Evolutionary conservation across 2,329 filamentous ascomycete genomes (phyloP), one percentile per base, ranked within the genome.

Genomic region (Fusarium hainanense): DNA sequence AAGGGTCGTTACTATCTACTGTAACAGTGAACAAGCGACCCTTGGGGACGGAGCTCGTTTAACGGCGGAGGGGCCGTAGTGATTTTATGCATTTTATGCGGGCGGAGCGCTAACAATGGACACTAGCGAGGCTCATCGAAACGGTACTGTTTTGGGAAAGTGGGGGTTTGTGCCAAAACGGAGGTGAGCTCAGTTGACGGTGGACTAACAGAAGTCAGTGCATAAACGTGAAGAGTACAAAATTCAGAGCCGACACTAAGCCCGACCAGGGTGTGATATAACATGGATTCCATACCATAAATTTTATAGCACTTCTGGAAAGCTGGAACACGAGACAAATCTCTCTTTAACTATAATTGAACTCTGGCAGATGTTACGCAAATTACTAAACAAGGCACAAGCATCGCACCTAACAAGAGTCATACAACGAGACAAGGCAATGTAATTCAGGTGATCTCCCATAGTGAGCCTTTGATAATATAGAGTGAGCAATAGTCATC

Each of bases 61-160:
- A 63, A 62, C 58, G 41, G 37, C 40, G 25, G n/a, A 30, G 32
- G 23, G 32, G 18, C 20, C 23, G 23, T 13, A 14, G 11, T 16
- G 8, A 18, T n/a, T 42, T 63, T 68, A 54, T 68, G 65, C 42
- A 63, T 30, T 49, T 63, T 68, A 56, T 63, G 58, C 51, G 21
- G 25, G 28, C 7, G 13, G 2, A 7, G 14, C 20, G 21, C 63
- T 66, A 56, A 55, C 55, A 21, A 23, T 25, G n/a, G 13, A 11
- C 25, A 32, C 23, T 47, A 14, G 11, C 28, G 6, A 9, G 14
- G 6, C 13, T 10, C 10, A 4, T 18, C 11, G 18, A 50, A 66
- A 66, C 63, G 63, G 63, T 61, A 14, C 55, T 20, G 13, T 13
- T 62, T 66, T 50, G 1, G 54, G 64, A 32, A 68, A 30, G 58